Percentiles rank a stretch among this genome's conserved stretches.
Evolutionary conservation across 2,329 filamentous ascomycete genomes (phyloP).

Genomic region (Chalaropsis thielavioides): DNA sequence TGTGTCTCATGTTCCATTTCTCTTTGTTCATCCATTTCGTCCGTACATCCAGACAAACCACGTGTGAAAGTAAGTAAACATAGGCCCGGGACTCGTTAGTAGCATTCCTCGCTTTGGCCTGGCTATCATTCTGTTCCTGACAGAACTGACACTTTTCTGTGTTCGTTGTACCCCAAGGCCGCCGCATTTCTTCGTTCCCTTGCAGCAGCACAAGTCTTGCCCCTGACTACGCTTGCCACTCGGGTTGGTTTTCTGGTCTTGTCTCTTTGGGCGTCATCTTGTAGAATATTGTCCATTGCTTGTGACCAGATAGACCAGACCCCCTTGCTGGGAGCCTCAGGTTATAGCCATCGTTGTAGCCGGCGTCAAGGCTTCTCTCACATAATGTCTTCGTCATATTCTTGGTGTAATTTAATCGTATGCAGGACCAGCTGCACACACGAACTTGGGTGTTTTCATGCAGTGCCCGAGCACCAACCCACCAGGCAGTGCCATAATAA

Average conservation of each 20-base stretch:
- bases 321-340: no score
- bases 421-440: not conserved
- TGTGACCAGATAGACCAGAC: no score
- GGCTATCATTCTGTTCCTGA: not conserved
- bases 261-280: not conserved
- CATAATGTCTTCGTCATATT: not conserved
- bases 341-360: no score
- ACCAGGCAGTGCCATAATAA: not conserved
- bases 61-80: not conserved
- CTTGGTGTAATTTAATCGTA: not conserved
- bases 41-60: not conserved
- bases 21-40: not conserved
- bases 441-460: not conserved
- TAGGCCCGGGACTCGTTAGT: not conserved
- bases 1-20: not conserved
- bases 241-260: not conserved
- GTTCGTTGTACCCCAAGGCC: not conserved
- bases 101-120: constrained; percentile 2
- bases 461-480: not conserved
- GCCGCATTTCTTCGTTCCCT: not conserved
- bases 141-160: not conserved
- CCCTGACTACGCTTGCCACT: not conserved
- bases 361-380: not conserved
- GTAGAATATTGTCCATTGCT: not conserved
- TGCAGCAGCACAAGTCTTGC: not conserved